These are phyloP conservation scores for Phytophthora pseudosyringae DNA, from an alignment of 352 stramenopile species.

Conservation along the genomic window DNA sequence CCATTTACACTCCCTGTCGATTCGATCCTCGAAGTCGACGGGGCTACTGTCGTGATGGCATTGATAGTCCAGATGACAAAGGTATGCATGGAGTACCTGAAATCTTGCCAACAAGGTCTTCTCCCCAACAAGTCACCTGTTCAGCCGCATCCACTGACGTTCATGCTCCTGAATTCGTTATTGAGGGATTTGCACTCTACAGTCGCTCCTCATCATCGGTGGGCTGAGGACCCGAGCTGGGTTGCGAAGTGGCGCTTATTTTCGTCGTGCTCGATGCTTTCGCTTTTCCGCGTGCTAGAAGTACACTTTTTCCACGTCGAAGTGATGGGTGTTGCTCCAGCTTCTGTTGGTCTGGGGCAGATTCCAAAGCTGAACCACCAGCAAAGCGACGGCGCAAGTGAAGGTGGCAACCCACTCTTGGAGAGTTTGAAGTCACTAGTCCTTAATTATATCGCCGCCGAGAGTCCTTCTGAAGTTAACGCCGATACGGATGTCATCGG, in stretches of 20 bases:
- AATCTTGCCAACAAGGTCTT: conserved; percentile 69
- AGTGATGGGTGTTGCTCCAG: conserved; percentile 74
- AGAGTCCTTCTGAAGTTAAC: conserved; percentile 21
- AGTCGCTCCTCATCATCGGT: conserved; percentile 16
- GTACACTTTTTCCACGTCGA: conserved; percentile 89
- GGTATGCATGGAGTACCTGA: conserved; percentile 76
- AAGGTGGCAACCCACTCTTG: conserved; percentile 65
- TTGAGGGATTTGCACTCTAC: conserved; percentile 57
- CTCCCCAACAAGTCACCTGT: conserved; percentile 70
- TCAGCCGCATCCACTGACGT: conserved; percentile 84
- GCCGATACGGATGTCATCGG: conserved; percentile 43
- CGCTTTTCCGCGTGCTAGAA: conserved; percentile 76
- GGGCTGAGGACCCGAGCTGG: conserved; percentile 26
- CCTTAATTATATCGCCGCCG: conserved; percentile 51
- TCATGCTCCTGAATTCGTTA: conserved; percentile 90
- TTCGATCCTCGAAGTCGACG: conserved; percentile 48
- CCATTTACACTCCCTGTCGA: conserved; percentile 66
- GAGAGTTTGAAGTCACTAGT: conserved; percentile 76
- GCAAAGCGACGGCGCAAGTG: conserved; percentile 23
- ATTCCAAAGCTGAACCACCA: conserved; percentile 35
- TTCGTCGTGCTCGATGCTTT: conserved; percentile 60
- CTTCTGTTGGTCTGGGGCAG: conserved; percentile 85
- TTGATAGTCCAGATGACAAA: conserved; percentile 72
- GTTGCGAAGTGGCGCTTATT: conserved; percentile 73
- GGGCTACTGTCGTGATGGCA: conserved; percentile 53